Evolutionary conservation across 768 basidiomycete species (phyloP), one percentile per base, ranked within the genome.

Genomic region (Zangia roseola): DNA sequence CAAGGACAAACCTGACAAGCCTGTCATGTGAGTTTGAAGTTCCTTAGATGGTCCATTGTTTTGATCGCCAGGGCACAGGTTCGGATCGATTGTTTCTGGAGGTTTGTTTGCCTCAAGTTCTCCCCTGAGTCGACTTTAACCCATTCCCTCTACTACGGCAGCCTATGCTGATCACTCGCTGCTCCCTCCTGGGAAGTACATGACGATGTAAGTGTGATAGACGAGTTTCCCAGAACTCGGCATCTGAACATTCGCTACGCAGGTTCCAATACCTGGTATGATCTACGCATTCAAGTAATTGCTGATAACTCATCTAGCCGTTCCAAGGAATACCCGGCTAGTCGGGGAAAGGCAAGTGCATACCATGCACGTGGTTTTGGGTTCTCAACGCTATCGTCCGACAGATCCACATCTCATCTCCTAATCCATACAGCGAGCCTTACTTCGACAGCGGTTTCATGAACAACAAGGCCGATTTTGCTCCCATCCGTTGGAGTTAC

Each of bases 1-100:
- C 78, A 84, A 82, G 73, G 81, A 87, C 72, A 86, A 85, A 72
- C 84, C 84, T 45, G 84, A 86, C 73, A 87, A 86, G 73, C 85
- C 84, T 4, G 82, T 86, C 50, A 86, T 86, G 83, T 80, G 64
- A 46, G 73, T 63, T 20, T 26, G 17, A 20, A 23, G 24, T 24
- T 41, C 13, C 14, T 25, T 9, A 41, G 14, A 13, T 19, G 13
- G 9, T 19, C 12, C 4, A 33, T 10, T 30, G 19, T 57, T 17
- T 33, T 48, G n/a, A 43, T 45, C 38, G 9, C 39, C 36, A 12
- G 20, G 9, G 42, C 21, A 10, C 51, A 68, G 76, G 77, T 84
- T 84, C 62, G 83, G 80, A 44, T 81, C 82, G 34, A 85, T 86
- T 53, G 83, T 85, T 39, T 77, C 79, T 28, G 84, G 77, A 65